phyloP scores from a whole-genome alignment of 2,329 filamentous ascomycete species.

The Penicillium sp. region DNA sequence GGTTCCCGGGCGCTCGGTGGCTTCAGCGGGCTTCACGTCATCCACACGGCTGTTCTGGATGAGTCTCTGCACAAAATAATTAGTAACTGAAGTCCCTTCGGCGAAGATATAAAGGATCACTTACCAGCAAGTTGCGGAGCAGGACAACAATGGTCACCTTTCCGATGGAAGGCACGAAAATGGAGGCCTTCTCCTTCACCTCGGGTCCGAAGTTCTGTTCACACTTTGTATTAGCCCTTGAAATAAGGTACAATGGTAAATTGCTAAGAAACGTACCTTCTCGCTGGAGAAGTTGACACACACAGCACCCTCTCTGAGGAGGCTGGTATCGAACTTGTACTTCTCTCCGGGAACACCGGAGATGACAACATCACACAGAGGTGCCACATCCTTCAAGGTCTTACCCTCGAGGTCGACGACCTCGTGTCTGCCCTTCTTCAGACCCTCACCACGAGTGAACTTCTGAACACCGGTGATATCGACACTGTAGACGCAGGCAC shows the following conservation, averaged over 20 bases:
- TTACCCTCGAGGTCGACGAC: conserved; percentile 74
- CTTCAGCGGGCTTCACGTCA: conserved; percentile 34
- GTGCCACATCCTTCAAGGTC: conserved; percentile 69
- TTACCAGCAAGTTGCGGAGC: conserved; percentile 75
- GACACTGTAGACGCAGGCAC: conserved; percentile 87
- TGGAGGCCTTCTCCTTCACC: conserved; percentile 89
- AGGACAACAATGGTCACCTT: conserved; percentile 95
- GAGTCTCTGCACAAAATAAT: conserved; percentile 26
- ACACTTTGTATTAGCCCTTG: no score
- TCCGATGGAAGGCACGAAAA: conserved; percentile 92
- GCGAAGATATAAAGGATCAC: conserved; percentile 35
- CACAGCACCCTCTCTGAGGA: conserved; percentile 82
- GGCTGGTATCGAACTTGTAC: conserved; percentile 78
- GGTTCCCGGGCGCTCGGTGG: conserved; percentile 36
- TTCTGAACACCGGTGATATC: conserved; percentile 85
- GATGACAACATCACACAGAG: conserved; percentile 87
- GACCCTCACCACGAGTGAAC: conserved; percentile 80
- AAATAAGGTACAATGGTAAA: no score
- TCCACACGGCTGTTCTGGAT: conserved; percentile 37
- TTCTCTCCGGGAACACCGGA: conserved; percentile 78
- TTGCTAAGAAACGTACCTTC: conserved; percentile 51
- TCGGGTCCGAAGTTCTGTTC: conserved; percentile 80
- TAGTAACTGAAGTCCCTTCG: no score
- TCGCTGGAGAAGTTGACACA: conserved; percentile 98
- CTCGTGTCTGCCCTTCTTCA: conserved; percentile 76